Conservation (phyloP, 2,329 filamentous ascomycete genomes). For the Pseudocercospora ulei region DNA sequence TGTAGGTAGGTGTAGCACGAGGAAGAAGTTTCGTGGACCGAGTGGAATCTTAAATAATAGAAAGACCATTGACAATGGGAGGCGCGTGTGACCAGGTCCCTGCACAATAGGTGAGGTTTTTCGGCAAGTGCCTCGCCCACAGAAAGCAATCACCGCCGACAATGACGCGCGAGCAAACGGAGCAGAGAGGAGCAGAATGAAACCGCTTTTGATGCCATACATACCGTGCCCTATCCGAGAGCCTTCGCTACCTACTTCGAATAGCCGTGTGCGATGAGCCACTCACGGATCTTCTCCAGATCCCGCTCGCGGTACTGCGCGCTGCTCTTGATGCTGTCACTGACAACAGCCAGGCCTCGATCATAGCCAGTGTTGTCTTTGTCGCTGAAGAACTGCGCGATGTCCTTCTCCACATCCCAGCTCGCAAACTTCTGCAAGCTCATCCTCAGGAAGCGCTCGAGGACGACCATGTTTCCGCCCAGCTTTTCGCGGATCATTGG, state of each 20-base stretch:
- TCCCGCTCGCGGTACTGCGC: conserved; percentile 76
- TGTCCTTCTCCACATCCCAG: conserved; percentile 59
- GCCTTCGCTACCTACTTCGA: conserved; percentile 23
- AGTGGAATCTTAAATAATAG: not conserved
- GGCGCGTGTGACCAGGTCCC: conserved; percentile 1
- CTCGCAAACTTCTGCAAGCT: conserved; percentile 71
- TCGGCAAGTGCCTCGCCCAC: not conserved
- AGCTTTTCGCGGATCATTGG: conserved; percentile 60
- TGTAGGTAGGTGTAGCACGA: conserved; percentile 3
- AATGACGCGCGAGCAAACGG: not conserved
- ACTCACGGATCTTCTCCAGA: conserved; percentile 61
- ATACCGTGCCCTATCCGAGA: not conserved
- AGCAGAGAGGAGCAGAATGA: not conserved
- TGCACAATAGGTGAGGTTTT: conserved; percentile 2
- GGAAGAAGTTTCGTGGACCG: not conserved
- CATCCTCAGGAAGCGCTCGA: conserved; percentile 78
- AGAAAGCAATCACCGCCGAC: conserved; percentile 4
- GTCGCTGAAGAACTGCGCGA: conserved; percentile 70
- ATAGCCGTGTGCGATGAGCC: conserved; percentile 59
- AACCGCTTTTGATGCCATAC: not conserved
- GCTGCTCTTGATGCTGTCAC: conserved; percentile 74
- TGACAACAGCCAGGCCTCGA: conserved; percentile 72
- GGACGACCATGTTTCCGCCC: conserved; percentile 69
- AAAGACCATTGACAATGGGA: conserved; percentile 8
- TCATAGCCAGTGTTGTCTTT: conserved; percentile 83